Base-by-base conservation (phyloP, 352 stramenopile genomes). In the Saprolegnia parasitica region DNA sequence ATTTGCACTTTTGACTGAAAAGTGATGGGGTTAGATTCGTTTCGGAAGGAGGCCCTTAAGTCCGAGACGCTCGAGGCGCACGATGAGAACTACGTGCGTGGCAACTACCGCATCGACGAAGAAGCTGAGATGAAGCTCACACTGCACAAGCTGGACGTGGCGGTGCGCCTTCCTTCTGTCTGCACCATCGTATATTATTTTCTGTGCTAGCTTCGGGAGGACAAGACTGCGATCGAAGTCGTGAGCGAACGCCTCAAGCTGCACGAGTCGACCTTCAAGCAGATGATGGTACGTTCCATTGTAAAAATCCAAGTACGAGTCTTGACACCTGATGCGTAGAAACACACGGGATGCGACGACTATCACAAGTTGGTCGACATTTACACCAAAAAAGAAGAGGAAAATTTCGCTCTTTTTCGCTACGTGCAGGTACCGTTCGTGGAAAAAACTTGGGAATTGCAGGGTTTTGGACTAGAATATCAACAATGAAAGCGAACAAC, bases 321-420 rank as follows among this genome's bases (percentile, higher is more conserved):
- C n/a, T n/a, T n/a, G n/a, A 35, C 29, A 35, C 2, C 18, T 45
- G 45, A 8, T 21, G 11, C 21, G 56, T 60, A 93, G 64, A 64
- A 86, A 46, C 79, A 89, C 71, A 84, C 90, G 79, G 81, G 76
- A 5, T 78, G 84, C 20, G 76, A 81, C 46, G 79, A 89, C 71
- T 89, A 81, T 58, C 83, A 88, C 56, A 77, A 86, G 20, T 37
- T 91, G 8, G 65, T 89, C 6, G 68, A 72, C 20, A 76, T 84
- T 32, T 90, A 93, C 71, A 79, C 77, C 1, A 90, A 80, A 62
- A 84, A 83, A 45, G 84, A 93, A 61, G 84, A 90, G 50, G 82
- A 93, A 29, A 91, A 93, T 64, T 90, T 93, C 62, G 81, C 84
- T 9, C 77, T 89, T 49, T 93, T 90, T 46, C 80, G 81, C 58